Evolutionary conservation across 2,329 filamentous ascomycete genomes (phyloP).

Genomic region (Decorospora gaudefroyi): DNA sequence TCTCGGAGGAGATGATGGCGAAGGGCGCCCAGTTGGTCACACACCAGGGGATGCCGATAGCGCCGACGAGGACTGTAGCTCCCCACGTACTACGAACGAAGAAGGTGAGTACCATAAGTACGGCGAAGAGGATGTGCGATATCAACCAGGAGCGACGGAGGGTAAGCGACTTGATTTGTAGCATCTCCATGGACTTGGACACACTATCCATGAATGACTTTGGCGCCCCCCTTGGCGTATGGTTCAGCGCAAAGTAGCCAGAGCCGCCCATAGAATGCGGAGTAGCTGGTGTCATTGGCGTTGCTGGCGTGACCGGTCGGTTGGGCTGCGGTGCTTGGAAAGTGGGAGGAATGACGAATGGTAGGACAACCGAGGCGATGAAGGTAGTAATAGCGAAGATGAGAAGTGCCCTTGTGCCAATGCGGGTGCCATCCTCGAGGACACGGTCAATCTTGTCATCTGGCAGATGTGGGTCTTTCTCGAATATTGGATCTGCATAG

Average conservation of each 20-base stretch:
- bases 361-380: slow-evolving; percentile 77
- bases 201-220: slow-evolving; percentile 33
- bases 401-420: slow-evolving; percentile 86
- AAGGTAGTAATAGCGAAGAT: slow-evolving; percentile 88
- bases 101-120: slow-evolving; percentile 81
- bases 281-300: slow-evolving; percentile 43
- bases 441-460: slow-evolving; percentile 74
- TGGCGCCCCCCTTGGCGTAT: slow-evolving; percentile 22
- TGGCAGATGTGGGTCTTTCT: slow-evolving; percentile 76
- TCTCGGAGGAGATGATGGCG: slow-evolving; percentile 91
- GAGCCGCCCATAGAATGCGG: slow-evolving; percentile 41
- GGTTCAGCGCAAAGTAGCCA: slow-evolving; percentile 41
- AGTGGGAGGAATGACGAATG: slow-evolving; percentile 81
- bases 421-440: slow-evolving; percentile 82
- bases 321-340: slow-evolving; percentile 59
- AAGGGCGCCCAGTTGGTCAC: slow-evolving; percentile 93
- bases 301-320: slow-evolving; percentile 49
- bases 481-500: slow-evolving; percentile 81
- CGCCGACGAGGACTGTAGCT: slow-evolving; percentile 76
- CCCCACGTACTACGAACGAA: slow-evolving; percentile 71
- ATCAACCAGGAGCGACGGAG: slow-evolving; percentile 86
- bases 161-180: slow-evolving; percentile 82
- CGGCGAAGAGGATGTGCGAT: slow-evolving; percentile 80
- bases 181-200: slow-evolving; percentile 56
- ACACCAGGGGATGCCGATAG: slow-evolving; percentile 90